Percentiles rank a stretch among this genome's conserved stretches.
phyloP scores from a whole-genome alignment of 345 rosid genomes.

The Salix purpurea region DNA sequence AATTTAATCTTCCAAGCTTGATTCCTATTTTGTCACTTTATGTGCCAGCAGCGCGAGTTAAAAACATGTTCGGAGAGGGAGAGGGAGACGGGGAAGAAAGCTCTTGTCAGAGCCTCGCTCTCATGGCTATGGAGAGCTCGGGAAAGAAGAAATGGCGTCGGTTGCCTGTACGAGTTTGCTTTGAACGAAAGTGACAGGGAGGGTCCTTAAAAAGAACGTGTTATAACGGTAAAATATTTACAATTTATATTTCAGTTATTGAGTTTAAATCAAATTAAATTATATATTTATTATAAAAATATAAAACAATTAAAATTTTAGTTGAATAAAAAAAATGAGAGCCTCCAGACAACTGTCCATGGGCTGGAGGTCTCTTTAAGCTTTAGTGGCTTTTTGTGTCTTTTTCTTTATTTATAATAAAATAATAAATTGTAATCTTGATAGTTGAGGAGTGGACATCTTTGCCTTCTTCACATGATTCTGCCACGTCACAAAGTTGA shows the following conservation, averaged over 20 bases:
- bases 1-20: neutral
- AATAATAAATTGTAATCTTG: neutral
- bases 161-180: slow-evolving; percentile 34
- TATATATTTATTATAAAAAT: too few species aligned
- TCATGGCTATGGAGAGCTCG: neutral
- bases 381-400: neutral
- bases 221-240: too few species aligned
- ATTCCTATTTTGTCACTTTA: neutral
- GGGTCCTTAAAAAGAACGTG: too few species aligned
- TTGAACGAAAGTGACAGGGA: slow-evolving; percentile 16
- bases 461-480: neutral
- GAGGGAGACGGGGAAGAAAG: neutral
- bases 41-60: neutral
- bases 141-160: neutral
- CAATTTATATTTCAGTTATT: fast-evolving
- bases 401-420: neutral
- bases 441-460: neutral
- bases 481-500: neutral
- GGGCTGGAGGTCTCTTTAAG: slow-evolving; percentile 4
- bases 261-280: too few species aligned
- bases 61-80: neutral
- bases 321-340: too few species aligned
- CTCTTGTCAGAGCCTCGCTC: neutral
- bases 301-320: too few species aligned
- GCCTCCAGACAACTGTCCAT: slow-evolving; percentile 14